Percentiles rank a stretch among this genome's conserved stretches.
phyloP scores from a whole-genome alignment of 2,329 filamentous ascomycete genomes.

The Pseudogymnoascus sp. region DNA sequence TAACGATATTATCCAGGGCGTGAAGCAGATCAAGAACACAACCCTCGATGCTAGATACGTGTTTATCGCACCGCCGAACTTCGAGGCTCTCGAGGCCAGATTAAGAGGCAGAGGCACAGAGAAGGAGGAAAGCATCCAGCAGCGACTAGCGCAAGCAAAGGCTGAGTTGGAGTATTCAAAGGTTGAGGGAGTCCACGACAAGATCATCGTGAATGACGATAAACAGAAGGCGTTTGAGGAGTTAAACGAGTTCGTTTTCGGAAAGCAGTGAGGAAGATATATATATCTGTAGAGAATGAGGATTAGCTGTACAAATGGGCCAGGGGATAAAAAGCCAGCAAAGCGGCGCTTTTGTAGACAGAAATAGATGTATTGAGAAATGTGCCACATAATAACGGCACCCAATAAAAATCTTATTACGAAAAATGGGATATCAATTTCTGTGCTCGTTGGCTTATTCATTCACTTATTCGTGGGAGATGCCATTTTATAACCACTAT shows the following conservation, averaged over 20 bases:
- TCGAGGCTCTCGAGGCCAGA: slow-evolving; percentile 66
- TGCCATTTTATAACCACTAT: background rate
- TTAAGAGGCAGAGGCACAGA: slow-evolving; percentile 73
- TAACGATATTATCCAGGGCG: slow-evolving; percentile 46
- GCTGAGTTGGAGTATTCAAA: slow-evolving; percentile 68
- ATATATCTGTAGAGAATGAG: background rate
- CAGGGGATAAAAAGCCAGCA: background rate
- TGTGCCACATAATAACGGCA: background rate
- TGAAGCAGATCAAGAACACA: slow-evolving; percentile 83
- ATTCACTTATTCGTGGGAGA: background rate
- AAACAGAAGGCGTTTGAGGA: slow-evolving; percentile 49
- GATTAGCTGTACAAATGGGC: background rate
- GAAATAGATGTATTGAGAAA: background rate
- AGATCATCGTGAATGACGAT: slow-evolving; percentile 60
- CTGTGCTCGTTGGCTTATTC: background rate
- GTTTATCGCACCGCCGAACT: slow-evolving; percentile 74
- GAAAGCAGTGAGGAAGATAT: background rate
- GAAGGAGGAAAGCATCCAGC: slow-evolving; percentile 61
- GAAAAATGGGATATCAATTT: background rate
- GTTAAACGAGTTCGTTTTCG: slow-evolving; percentile 44
- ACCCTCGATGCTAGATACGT: slow-evolving; percentile 70
- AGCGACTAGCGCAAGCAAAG: slow-evolving; percentile 63
- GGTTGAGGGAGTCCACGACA: slow-evolving; percentile 58
- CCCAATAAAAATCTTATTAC: background rate
- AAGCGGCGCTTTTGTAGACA: background rate